Base-by-base conservation (phyloP, 192 early-diverging fungal species). In the Umbelopsis sp. region DNA sequence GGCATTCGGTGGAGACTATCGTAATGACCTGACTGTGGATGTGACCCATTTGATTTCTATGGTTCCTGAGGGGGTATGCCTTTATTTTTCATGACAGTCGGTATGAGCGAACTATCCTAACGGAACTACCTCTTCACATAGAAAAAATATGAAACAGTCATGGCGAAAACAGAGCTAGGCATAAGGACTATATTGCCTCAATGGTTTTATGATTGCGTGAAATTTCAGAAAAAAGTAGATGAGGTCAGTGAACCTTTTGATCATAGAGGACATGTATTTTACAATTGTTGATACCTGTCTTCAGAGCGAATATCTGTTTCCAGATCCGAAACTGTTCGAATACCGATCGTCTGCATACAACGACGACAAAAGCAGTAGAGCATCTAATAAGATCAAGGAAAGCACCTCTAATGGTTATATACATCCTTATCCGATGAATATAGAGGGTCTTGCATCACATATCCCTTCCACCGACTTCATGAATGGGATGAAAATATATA, bases 181-280 rank as follows among this genome's bases (percentile, higher is more conserved):
- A 85, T 90, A 44, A 83, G 73, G 51, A 47, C 88, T 7, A 79
- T 93, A 53, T 75, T 93, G 25, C 91, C 91, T 38, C 89, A 91
- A 47, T 93, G 88, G 85, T 88, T 93, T 70, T 83, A 91, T 45
- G 82, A 86, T 53, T 87, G 86, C 69, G 74, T 89, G 21, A 86
- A 83, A 51, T 62, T 92, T 34, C 80, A 81, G 56, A 52, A 78
- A 43, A 59, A 70, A 21, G 71, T 91, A 49, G 77, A 82, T 0
- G 84, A 86, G 73, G 81, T 84, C 54, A 65, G 75, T 24, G 84
- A 82, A 66, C 20, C 76, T 84, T 59, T 86, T 83, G 8, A 66
- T 84, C 10, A 71, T 72, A 32, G 1, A 12, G 11, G 3, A 34
- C 26, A 20, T 11, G 17, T 16, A 6, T 2, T 5, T 21, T 59